Base-by-base conservation (phyloP, 129 eudicot genomes). In the Apium graveolens region DNA sequence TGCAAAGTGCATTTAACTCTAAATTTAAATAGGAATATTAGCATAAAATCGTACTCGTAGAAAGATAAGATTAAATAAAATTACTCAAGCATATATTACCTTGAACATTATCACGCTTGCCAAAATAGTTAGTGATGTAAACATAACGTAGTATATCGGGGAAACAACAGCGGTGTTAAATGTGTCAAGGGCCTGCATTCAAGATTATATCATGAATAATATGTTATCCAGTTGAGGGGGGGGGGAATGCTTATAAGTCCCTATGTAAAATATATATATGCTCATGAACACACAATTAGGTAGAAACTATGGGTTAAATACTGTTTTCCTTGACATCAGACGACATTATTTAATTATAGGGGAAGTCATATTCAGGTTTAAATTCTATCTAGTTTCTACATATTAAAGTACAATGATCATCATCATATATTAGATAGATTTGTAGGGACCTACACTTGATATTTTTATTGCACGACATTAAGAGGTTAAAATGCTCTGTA, bases 51-150 rank as follows among this genome's bases (percentile, higher is more conserved):
- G 1, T 42, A 72, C 51, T 39, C 42, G 45, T 27, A 72, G 53
- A 18, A 42, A 9, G 76, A 72, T 24, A 42, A 20, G 21, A 72
- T 2, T 21, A 42, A n/a, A 20, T n/a, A 21, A 72, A 3, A 53
- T 11, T 12, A 37, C 39, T 48, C 48, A 11, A 35, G n/a, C 49
- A 34, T 77, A 57, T 46, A 83, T 86, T 89, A 93, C 98, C 98
- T 93, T 93, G 82, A 91, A 93, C 98, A 93, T 93, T 78, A 93
- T 93, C 75, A 91, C 98, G 78, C 98, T 93, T 34, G 98, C 98
- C 86, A 93, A 80, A 49, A 93, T 93, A 11, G 98, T 93, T 44
- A 93, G 85, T 34, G 97, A 81, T 60, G 98, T 93, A 80, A 93
- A 93, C 98, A 93, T 93, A 44, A 91, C 97, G 80, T 91, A 93